Conservation (phyloP, 2,329 filamentous ascomycete genomes). For the Raffaelea ambrosiae region DNA sequence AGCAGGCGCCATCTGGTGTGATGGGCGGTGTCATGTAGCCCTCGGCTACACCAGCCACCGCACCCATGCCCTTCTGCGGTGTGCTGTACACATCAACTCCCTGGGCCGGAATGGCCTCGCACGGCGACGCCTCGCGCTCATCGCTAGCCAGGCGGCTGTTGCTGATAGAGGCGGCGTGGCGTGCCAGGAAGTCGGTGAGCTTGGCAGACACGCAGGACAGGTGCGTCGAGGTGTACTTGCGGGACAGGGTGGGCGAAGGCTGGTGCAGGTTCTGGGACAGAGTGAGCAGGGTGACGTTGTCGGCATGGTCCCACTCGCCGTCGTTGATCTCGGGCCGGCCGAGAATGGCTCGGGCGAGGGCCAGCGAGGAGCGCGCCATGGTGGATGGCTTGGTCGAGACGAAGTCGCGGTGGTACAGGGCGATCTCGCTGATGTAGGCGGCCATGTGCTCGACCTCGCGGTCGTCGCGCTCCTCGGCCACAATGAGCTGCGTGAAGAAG, state of each 20-base stretch:
- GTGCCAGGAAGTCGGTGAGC: conserved; percentile 50
- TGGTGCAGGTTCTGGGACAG: conserved; percentile 52
- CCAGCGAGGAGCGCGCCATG: conserved; percentile 80
- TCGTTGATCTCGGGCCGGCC: conserved; percentile 68
- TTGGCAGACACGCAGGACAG: conserved; percentile 45
- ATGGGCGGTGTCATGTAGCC: conserved; percentile 82
- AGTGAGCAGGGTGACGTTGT: conserved; percentile 56
- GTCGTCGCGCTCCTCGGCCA: conserved; percentile 70
- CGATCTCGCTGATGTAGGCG: conserved; percentile 88
- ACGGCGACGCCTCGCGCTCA: conserved; percentile 38
- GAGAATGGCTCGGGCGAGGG: conserved; percentile 78
- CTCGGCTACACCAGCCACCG: conserved; percentile 52
- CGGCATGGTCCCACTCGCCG: conserved; percentile 66
- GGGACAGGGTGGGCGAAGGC: conserved; percentile 47
- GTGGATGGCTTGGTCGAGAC: conserved; percentile 86
- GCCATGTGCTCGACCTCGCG: conserved; percentile 91
- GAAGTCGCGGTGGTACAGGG: conserved; percentile 93
- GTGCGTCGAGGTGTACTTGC: conserved; percentile 50
- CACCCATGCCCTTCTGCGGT: conserved; percentile 65
- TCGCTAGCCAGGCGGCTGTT: conserved; percentile 16
- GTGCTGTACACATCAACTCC: conserved; percentile 62
- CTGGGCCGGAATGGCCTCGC: conserved; percentile 44
- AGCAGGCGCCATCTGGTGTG: conserved; percentile 63
- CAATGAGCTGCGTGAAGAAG: conserved; percentile 81
- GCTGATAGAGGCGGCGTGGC: conserved; percentile 38